Evolutionary conservation across 148 eudicot genomes (phyloP).

Genomic region (Spergularia marina): DNA sequence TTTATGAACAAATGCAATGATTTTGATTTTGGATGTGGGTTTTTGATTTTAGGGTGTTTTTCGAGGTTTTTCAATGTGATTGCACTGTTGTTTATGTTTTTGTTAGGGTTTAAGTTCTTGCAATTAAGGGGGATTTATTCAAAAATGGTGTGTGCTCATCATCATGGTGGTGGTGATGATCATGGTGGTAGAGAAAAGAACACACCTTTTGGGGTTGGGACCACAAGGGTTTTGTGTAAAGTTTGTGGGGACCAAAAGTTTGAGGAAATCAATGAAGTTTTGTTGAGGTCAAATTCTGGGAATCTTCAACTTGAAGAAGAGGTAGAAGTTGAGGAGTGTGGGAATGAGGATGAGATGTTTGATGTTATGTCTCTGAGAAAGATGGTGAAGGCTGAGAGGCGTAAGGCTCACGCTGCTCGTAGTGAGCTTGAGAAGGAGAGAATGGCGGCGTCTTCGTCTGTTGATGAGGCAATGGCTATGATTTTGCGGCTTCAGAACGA

Average conservation of each 20-base stretch:
- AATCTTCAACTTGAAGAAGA: slow-evolving; percentile 19
- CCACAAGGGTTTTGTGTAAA: slow-evolving; percentile 21
- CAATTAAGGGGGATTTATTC: slow-evolving; percentile 29
- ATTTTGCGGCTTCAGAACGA: slow-evolving; percentile 75
- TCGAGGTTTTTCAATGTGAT: slow-evolving; percentile 31
- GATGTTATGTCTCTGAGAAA: slow-evolving; percentile 56
- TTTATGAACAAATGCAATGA: slow-evolving; percentile 35
- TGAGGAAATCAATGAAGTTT: slow-evolving; percentile 30
- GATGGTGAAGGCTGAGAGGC: slow-evolving; percentile 55
- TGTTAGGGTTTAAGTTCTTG: slow-evolving; percentile 41
- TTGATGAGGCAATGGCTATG: slow-evolving; percentile 94
- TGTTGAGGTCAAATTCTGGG: slow-evolving; percentile 25
- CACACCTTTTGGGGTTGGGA: slow-evolving; percentile 18
- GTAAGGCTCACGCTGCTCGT: slow-evolving; percentile 38
- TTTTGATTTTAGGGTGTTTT: slow-evolving; percentile 47
- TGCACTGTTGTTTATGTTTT: slow-evolving; percentile 36
- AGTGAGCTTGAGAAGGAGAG: slow-evolving; percentile 77
- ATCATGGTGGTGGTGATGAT: slow-evolving; percentile 15
- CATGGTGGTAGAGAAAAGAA: slow-evolving; percentile 7
- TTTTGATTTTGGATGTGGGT: slow-evolving; percentile 61
- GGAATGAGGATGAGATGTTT: slow-evolving; percentile 48
- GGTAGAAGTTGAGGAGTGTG: slow-evolving; percentile 25
- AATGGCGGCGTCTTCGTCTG: slow-evolving; percentile 64
- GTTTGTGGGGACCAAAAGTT: slow-evolving; percentile 34
- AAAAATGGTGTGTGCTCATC: slow-evolving; percentile 19